Base-by-base conservation (phyloP, 139 green algal genomes). In the Axilococcus clingmanii region DNA sequence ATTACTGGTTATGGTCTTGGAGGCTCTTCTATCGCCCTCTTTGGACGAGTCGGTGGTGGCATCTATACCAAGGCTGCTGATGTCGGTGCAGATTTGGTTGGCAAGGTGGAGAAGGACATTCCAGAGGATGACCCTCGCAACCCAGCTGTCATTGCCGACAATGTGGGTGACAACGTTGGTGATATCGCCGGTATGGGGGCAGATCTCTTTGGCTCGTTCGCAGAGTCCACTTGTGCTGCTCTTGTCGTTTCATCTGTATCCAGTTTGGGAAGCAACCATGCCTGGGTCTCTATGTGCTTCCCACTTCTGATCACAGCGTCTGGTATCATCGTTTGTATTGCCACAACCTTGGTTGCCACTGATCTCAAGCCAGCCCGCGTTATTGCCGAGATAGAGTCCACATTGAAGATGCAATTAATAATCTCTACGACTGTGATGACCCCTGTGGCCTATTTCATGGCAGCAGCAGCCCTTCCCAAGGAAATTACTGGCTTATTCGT, bases 11-110 rank as follows among this genome's bases (percentile, higher is more conserved):
- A 95, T 54, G 91, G 91, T 40, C 80, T 98, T 63, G 91, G 91
- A 31, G 91, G 91, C 33, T 96, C 88, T 8, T 86, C 86, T 55
- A 95, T 98, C 48, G 91, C 91, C 3, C 80, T 98, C 50, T 98
- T 98, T 52, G 85, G 87, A 16, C 82, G 90, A 47, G 91, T 98
- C 11, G 91, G 80, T 40, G 91, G 91, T 49, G 91, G 89, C 56
- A 96, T 96, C 25, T 96, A 95, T 83, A 96, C 90, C 59, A 96
- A 97, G 80, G 91, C 91, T 35, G 91, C 91, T 48, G 91, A 98
- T 48, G 91, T 98, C 15, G 91, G 91, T 35, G 91, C 91, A 45
- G 91, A 98, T 59, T 81, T 98, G 33, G 91, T 97, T 25, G 91
- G 91, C 62, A 98, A 98, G 80, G 61, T 98, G 2, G 88, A 96